These are phyloP conservation scores for Peronospora belbahrii DNA, from an alignment of 352 stramenopile genomes.

Conservation along the genomic window DNA sequence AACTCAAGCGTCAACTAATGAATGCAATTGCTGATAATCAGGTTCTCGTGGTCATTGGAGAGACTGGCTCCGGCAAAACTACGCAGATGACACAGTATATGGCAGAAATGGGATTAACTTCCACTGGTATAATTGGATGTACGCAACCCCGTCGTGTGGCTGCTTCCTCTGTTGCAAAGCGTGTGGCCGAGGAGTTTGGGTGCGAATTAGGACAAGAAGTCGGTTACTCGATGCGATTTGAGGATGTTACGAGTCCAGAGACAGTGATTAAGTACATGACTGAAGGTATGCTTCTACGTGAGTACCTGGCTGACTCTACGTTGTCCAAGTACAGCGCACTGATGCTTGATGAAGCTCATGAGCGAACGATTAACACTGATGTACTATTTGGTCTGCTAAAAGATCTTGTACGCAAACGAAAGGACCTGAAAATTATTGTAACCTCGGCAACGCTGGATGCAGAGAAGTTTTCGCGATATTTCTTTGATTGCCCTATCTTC, in stretches of 20 bases:
- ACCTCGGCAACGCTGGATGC: slow-evolving; percentile 95
- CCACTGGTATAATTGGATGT: slow-evolving; percentile 94
- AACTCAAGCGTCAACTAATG: slow-evolving; percentile 94
- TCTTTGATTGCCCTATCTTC: slow-evolving; percentile 97
- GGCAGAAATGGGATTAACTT: slow-evolving; percentile 95
- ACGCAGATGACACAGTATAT: slow-evolving; percentile 99
- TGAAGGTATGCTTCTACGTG: slow-evolving; percentile 98
- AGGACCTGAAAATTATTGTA: slow-evolving; percentile 88
- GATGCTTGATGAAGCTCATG: slow-evolving; percentile 98
- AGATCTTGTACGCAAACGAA: slow-evolving; percentile 73
- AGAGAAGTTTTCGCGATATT: slow-evolving; percentile 97
- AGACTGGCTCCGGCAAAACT: slow-evolving; percentile 98
- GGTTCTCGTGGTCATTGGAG: slow-evolving; percentile 97
- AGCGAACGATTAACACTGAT: slow-evolving; percentile 97
- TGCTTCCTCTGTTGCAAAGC: slow-evolving; percentile 95
- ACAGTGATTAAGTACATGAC: slow-evolving; percentile 99
- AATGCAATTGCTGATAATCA: slow-evolving; percentile 93
- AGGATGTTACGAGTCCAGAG: slow-evolving; percentile 78
- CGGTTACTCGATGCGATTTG: slow-evolving; percentile 89
- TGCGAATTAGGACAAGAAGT: slow-evolving; percentile 90
- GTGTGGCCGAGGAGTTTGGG: slow-evolving; percentile 95
- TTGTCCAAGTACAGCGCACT: slow-evolving; percentile 92
- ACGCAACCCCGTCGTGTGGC: slow-evolving; percentile 97
- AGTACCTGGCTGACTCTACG: slow-evolving; percentile 96
- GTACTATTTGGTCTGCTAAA: slow-evolving; percentile 96